phyloP scores from a whole-genome alignment of 345 rosid species.

The Geranium brycei region DNA sequence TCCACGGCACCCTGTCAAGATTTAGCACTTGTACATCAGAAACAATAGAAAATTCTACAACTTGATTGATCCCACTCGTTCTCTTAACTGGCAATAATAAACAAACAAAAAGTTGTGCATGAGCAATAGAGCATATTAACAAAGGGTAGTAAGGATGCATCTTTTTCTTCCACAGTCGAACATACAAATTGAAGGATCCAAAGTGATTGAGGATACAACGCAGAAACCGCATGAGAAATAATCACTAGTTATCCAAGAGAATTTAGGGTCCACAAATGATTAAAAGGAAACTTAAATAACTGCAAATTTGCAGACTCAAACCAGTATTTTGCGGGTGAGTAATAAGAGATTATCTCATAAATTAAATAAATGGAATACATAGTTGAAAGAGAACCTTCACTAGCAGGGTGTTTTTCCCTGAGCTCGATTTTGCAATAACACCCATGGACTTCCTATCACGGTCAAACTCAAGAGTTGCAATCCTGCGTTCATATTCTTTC shows the following conservation, averaged over 20 bases:
- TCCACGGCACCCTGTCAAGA: slow-evolving; percentile 69
- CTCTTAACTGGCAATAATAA: not conserved
- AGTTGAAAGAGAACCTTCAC: slow-evolving; percentile 38
- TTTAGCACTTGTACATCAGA: not conserved
- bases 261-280: too few relatives aligned
- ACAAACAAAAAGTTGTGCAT: not conserved
- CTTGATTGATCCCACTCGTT: not conserved
- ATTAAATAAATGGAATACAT: too few relatives aligned
- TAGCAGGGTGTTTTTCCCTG: slow-evolving; percentile 36
- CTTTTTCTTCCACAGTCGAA: not conserved
- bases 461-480: slow-evolving; percentile 60
- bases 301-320: too few relatives aligned
- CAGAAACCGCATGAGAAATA: too few relatives aligned
- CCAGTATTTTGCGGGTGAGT: too few relatives aligned
- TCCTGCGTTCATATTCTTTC: slow-evolving; percentile 41
- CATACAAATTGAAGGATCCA: not conserved
- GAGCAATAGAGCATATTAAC: not conserved
- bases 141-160: not conserved
- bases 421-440: slow-evolving; percentile 36
- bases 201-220: not conserved
- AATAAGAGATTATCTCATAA: too few relatives aligned
- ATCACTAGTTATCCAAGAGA: too few relatives aligned
- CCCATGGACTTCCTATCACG: slow-evolving; percentile 75
- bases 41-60: not conserved
- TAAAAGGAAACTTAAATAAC: too few relatives aligned